Evolutionary conservation across 306 rosid species (phyloP).

Genomic region (Sindora glabra): DNA sequence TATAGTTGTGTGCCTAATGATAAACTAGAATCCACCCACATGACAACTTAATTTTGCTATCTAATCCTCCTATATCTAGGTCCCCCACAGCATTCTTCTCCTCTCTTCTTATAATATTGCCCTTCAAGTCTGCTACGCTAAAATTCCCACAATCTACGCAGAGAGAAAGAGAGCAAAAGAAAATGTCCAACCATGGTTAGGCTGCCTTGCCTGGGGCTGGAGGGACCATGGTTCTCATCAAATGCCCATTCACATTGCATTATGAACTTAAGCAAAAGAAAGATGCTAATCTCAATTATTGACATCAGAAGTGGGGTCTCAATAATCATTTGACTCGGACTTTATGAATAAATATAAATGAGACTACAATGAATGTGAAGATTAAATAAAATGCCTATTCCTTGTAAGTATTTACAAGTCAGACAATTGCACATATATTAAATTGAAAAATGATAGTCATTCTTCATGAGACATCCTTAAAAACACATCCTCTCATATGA

Average conservation of each 20-base stretch:
- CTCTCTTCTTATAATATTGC: no score
- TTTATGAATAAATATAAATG: no score
- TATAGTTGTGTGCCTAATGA: constrained; percentile 27
- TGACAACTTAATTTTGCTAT: neutral
- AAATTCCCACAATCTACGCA: constrained; percentile 34
- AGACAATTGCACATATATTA: no score
- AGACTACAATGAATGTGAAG: no score
- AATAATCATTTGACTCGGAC: no score
- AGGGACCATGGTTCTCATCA: constrained; percentile 7
- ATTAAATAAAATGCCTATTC: no score
- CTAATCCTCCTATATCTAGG: neutral
- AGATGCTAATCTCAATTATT: no score
- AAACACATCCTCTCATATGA: no score
- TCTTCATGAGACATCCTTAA: no score
- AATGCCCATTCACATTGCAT: neutral
- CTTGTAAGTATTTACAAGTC: no score
- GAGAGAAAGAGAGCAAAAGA: neutral
- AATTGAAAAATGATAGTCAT: no score
- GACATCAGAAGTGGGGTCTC: no score
- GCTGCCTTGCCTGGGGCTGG: neutral
- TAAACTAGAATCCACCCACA: constrained; percentile 15
- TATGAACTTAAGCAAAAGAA: neutral
- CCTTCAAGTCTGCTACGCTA: neutral
- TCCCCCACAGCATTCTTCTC: constrained; percentile 1
- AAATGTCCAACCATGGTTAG: neutral